Evolutionary conservation across 345 rosid genomes (phyloP), one percentile per base, ranked within the genome.

Genomic region (Hevea brasiliensis): DNA sequence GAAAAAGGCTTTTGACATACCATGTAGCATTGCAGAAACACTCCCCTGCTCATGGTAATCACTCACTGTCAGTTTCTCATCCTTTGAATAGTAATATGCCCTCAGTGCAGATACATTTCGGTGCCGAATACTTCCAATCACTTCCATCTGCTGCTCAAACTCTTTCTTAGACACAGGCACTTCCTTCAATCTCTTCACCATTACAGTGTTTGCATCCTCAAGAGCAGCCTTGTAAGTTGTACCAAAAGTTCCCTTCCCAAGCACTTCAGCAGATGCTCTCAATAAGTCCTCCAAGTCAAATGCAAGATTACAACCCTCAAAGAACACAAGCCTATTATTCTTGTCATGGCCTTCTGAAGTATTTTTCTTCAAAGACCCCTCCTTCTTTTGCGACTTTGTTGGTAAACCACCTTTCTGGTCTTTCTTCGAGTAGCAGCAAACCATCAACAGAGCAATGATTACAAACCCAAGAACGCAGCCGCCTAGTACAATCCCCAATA

Each of bases 251-350:
- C 82, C 82, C 72, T 74, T 79, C 17, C 82, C 82, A 15, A 79
- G 79, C 11, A 79, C 78, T 70, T 74, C 82, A 9, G 82, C 82
- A 37, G 82, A 79, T 18, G 82, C 82, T 58, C 82, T 71, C 61
- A 79, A 61, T 72, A 79, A 53, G 59, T 79, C 79, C 68, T 79
- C 82, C 72, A 79, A 79, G 61, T 79, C 79, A 67, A 79, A 79
- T 66, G 82, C 82, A 57, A 79, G 78, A 29, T 58, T 79, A n/a
- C 72, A 74, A 21, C 77, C 79, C 70, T 79, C 82, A 62, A 74
- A 79, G 72, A 79, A 79, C 50, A 79, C 75, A 7, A 79, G 61
- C 72, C 69, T 74, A 67, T 65, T 74, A 26, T 74, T 66, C 72
- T 70, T 61, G 3, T 66, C 68, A 42, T 74, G 71, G 13, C 44